Evolutionary conservation across 1,284 basidiomycete genomes (phyloP), one percentile per base, ranked within the genome.

Genomic region (Fomitopsis pinicola): DNA sequence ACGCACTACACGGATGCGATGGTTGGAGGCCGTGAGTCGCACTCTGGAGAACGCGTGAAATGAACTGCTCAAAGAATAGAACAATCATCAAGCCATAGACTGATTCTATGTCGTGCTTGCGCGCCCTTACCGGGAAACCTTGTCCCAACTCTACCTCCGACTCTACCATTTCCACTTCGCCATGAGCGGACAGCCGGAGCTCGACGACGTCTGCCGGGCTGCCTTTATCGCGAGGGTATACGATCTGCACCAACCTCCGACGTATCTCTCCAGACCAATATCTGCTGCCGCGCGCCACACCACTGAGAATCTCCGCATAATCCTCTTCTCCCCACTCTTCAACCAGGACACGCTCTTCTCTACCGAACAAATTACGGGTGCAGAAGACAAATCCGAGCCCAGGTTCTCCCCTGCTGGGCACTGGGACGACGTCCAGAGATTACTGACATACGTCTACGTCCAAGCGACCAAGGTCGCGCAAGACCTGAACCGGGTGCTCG

Each of bases 361-460:
- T 35, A n/a, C 61, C 26, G 50, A 36, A 5, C 3, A 9, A 3
- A 28, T n/a, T 14, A 15, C 26, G n/a, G 42, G 22, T 15, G 42
- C 35, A 8, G 35, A 15, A 26, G 42, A 30, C 14, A 6, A 33
- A 12, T 8, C 42, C 42, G 75, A 74, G 7, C 68, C n/a, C 42
- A 10, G 26, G 7, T 38, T 82, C n/a, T 82, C 82, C 15, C 84
- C 79, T 50, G 80, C 82, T 5, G 73, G 72, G 17, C 72, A 71
- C 46, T 92, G 85, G 82, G 75, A 83, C 62, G 79, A 80, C 30
- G 80, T 91, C 1, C 89, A 91, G 73, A 75, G 80, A 9, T 76
- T 91, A 38, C 77, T 92, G 63, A 88, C 89, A 0, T 89, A 83
- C 70, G 82, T 87, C 55, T 92, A 92, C 69, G 87, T 91, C 8